Base-by-base conservation (phyloP, 164 flowering plant species). In the Vitis amurensis region DNA sequence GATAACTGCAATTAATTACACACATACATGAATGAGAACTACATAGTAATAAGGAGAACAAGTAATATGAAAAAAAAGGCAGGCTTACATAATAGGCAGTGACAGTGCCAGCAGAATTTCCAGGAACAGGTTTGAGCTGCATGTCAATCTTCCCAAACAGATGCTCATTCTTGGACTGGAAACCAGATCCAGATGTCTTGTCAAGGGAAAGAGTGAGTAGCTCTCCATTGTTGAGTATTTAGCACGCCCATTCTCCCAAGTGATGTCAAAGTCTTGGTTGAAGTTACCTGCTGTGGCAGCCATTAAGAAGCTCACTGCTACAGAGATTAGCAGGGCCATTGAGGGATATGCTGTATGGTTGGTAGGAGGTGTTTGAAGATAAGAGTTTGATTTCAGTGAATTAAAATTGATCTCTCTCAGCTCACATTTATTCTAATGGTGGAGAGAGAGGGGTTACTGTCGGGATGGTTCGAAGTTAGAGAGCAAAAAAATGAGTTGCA, bases 101-200 rank as follows among this genome's bases (percentile, higher is more conserved):
- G 76, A 87, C 87, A 4, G 88, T 87, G 71, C 88, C 91, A 1
- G 87, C 91, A 30, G 91, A 85, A 73, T 87, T 78, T 6, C 87
- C 87, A n/a, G 87, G 81, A 63, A 87, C 91, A 17, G 19, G 19
- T 17, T 17, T 17, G 19, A 17, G 19, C 19, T 17, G 0, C 19
- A 87, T 85, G 31, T 85, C 83, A 30, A 87, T 70, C 66, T 74
- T 79, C 0, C 81, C 88, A 44, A 70, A 85, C 1, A 87, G 70
- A 61, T 70, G 83, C 56, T 79, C 73, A 2, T 61, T 80, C 65
- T 76, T 83, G 61, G 91, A 83, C 50, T 82, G 80, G 55, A 87
- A 85, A 0, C 88, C 91, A 3, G 88, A 85, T 56, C 91, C 91
- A 3, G 87, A 82, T 48, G 71, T 12, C 55, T 78, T 76, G 64